Base-by-base conservation (phyloP, 2,329 filamentous ascomycete species). In the Chrysoporthe puriensis region DNA sequence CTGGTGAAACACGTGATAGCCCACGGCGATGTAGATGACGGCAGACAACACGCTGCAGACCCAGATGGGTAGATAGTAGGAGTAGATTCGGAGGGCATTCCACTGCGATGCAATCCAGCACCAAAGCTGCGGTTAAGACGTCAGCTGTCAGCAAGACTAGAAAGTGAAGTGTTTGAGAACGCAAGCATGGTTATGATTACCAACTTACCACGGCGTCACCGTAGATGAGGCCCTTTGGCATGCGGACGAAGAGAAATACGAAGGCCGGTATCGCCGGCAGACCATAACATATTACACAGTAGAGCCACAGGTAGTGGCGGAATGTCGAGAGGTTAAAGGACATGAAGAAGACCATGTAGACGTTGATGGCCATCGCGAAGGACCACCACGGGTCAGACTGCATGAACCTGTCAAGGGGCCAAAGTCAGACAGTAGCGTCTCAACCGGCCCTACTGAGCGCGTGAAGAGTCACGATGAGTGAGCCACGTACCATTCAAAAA, bases 301-400 rank as follows among this genome's bases (percentile, higher is more conserved):
- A 95, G 61, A 88, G 83, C 84, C 90, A 92, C 73, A 90, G 86
- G 76, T 91, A 91, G 59, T 85, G 85, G n/a, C 86, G 84, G 74
- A 94, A 93, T 63, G 91, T 89, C 8, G 89, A 90, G 0, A 86
- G 85, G 59, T 82, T 86, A 60, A 84, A 82, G n/a, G 84, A 81
- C 71, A 84, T 84, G 77, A 88, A 88, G 75, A 88, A 88, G 68
- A 88, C 86, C 63, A 94, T 84, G 73, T 91, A 92, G 70, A 95
- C 92, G 74, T 95, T 96, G 74, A 90, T 83, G 3, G 92, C 91
- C 92, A 96, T 95, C 71, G 90, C 90, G 64, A 94, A 86, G 0
- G 91, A 91, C 91, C 90, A 94, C 79, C 91, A 85, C 0, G 90
- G 88, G 77, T 93, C 90, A 5, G 90, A 90, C 71, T 91, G 89